A percentile compares a stretch with the other conserved stretches of the same genome.
phyloP scores from a whole-genome alignment of 2,329 filamentous ascomycete genomes.

The Fusarium secorum region DNA sequence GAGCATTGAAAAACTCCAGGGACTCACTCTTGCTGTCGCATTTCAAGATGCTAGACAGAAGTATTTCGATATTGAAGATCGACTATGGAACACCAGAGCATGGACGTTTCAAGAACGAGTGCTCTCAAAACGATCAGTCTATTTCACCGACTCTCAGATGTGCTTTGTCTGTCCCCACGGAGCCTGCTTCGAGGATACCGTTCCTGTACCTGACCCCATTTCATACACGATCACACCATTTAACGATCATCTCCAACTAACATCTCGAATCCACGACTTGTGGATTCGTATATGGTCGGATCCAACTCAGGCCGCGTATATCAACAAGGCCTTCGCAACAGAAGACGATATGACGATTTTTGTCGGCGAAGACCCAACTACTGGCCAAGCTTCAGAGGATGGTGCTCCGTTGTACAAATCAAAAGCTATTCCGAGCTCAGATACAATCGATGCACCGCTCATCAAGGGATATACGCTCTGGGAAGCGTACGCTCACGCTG shows the following conservation, averaged over 20 bases:
- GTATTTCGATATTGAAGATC: slow-evolving; percentile 3
- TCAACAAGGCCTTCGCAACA: slow-evolving; percentile 11
- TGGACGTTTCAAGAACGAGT: slow-evolving; percentile 22
- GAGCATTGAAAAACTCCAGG: background rate
- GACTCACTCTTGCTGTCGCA: background rate
- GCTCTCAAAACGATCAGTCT: slow-evolving; percentile 10
- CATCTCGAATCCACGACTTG: background rate
- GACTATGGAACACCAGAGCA: slow-evolving; percentile 11
- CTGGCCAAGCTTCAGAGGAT: background rate
- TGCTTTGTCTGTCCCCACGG: slow-evolving; percentile 19
- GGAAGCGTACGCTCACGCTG: slow-evolving; percentile 12
- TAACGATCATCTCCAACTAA: slow-evolving; percentile 3
- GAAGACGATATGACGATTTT: slow-evolving; percentile 2
- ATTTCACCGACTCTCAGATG: slow-evolving; percentile 13
- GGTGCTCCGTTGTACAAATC: slow-evolving; percentile 5
- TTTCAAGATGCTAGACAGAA: background rate
- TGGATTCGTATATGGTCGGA: slow-evolving; percentile 14
- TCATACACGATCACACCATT: background rate
- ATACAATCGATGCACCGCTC: slow-evolving; percentile 2
- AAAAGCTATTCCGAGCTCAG: background rate
- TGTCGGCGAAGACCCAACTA: slow-evolving; percentile 7
- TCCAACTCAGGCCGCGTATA: background rate
- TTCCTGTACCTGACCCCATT: background rate
- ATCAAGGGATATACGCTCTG: background rate
- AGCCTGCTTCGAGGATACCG: slow-evolving; percentile 4